A percentile compares a stretch with the other conserved stretches of the same genome.
phyloP scores from a whole-genome alignment of 78 protist genomes.

The Bodo saltans region DNA sequence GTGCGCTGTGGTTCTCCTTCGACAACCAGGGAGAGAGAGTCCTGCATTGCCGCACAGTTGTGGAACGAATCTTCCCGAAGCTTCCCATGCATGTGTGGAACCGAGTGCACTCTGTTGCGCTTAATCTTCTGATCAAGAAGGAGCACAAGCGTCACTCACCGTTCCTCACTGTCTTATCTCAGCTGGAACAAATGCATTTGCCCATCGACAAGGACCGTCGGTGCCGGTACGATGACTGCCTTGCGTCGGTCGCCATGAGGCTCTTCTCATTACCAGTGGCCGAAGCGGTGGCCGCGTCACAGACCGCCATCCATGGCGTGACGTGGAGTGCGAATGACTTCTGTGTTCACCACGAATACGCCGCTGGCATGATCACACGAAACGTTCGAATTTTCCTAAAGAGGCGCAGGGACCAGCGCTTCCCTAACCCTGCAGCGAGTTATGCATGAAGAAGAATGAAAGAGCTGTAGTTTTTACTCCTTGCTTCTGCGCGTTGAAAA shows the following conservation, averaged over 20 bases:
- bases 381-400: background rate
- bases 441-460: too few relatives aligned
- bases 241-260: background rate
- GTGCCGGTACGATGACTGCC: background rate
- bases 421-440: too few relatives aligned
- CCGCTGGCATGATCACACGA: background rate
- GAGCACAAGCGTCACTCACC: too few relatives aligned
- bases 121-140: too few relatives aligned
- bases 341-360: background rate
- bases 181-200: background rate
- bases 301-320: background rate
- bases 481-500: too few relatives aligned
- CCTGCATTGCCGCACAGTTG: background rate
- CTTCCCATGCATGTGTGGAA: background rate
- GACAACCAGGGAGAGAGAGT: too few relatives aligned
- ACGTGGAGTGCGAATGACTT: background rate
- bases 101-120: background rate
- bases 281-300: background rate
- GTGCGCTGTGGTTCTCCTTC: background rate
- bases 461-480: too few relatives aligned
- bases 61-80: background rate
- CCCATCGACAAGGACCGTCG: background rate
- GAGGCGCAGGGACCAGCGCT: too few relatives aligned
- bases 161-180: background rate
- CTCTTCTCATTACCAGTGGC: background rate